Percentiles rank a stretch among this genome's conserved stretches.
Conservation (phyloP, 2,329 filamentous ascomycete species). For the Penicillium polonicum region DNA sequence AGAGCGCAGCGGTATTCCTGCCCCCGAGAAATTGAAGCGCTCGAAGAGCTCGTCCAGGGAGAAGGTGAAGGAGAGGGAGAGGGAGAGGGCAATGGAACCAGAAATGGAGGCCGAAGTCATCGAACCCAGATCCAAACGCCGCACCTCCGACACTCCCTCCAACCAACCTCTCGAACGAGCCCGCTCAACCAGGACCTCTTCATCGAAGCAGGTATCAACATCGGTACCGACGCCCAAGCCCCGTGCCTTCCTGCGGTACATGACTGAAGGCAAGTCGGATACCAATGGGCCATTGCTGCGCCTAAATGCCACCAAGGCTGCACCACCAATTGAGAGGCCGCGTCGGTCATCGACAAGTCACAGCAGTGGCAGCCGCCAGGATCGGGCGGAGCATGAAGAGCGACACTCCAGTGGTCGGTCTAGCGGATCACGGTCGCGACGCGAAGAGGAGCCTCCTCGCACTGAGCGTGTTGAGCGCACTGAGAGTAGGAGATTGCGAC, state of each 20-base stretch:
- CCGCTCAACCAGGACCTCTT: conserved; percentile 22
- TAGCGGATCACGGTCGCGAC: conserved; percentile 28
- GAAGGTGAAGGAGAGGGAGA: conserved; percentile 8
- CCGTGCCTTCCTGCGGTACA: conserved; percentile 36
- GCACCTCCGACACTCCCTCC: conserved; percentile 14
- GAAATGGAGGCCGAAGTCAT: conserved; percentile 1
- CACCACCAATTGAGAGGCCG: conserved; percentile 32
- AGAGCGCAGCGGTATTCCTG: conserved; percentile 18
- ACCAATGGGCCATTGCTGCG: conserved; percentile 41
- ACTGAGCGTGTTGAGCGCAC: background rate
- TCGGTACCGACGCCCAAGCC: conserved; percentile 23
- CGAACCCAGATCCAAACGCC: conserved; percentile 18
- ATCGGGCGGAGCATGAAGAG: conserved; percentile 24
- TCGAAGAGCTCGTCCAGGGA: conserved; percentile 18
- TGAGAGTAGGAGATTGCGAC: conserved; percentile 21
- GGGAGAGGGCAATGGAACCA: conserved; percentile 12
- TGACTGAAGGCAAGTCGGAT: conserved; percentile 43
- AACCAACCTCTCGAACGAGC: conserved; percentile 25
- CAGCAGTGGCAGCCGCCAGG: conserved; percentile 26
- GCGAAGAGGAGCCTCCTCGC: conserved; percentile 24
- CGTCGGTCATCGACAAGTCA: conserved; percentile 35
- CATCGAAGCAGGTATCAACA: conserved; percentile 28
- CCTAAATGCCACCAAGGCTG: conserved; percentile 37
- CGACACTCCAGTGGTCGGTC: conserved; percentile 25
- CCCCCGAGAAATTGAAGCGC: conserved; percentile 17